Conservation (phyloP, 352 stramenopile genomes). For the Thalassiosira exigua region DNA sequence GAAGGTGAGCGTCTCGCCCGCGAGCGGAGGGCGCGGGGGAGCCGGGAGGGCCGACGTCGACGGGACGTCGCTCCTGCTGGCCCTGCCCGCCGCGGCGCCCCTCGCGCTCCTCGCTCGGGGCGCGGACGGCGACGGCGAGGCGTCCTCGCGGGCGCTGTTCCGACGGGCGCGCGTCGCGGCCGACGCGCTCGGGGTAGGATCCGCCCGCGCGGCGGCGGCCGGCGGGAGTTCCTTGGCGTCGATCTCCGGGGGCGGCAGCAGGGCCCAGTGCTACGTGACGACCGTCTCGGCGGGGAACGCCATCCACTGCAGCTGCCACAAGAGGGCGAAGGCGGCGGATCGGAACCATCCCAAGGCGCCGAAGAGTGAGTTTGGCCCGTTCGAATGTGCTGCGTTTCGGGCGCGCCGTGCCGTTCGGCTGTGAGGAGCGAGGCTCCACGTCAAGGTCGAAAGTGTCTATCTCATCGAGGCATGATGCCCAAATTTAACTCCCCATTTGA, state of each 20-base stretch:
- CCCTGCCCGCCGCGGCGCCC: constrained; percentile 61
- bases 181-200: constrained; percentile 58
- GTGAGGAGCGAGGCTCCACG: too few relatives aligned
- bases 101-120: constrained; percentile 27
- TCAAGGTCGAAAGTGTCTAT: too few relatives aligned
- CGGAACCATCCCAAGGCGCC: constrained; percentile 75
- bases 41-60: constrained; percentile 64
- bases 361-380: constrained; percentile 50
- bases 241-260: constrained; percentile 25
- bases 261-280: constrained; percentile 62
- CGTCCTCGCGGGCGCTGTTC: constrained; percentile 48
- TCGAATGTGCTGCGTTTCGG: background rate
- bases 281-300: constrained; percentile 80
- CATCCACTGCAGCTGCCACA: constrained; percentile 79
- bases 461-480: too few relatives aligned
- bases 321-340: constrained; percentile 69
- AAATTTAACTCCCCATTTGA: too few relatives aligned
- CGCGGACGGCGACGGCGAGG: constrained; percentile 25
- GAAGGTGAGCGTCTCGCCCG: constrained; percentile 70
- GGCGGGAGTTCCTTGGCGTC: constrained; percentile 12
- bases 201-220: constrained; percentile 33
- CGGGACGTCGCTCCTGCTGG: constrained; percentile 68
- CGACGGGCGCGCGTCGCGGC: constrained; percentile 45
- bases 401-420: background rate
- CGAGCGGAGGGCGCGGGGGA: constrained; percentile 60